A percentile compares a stretch with the other conserved stretches of the same genome.
These are phyloP conservation scores for Camelina hispida DNA, from an alignment of 345 rosid species.

Conservation along the genomic window DNA sequence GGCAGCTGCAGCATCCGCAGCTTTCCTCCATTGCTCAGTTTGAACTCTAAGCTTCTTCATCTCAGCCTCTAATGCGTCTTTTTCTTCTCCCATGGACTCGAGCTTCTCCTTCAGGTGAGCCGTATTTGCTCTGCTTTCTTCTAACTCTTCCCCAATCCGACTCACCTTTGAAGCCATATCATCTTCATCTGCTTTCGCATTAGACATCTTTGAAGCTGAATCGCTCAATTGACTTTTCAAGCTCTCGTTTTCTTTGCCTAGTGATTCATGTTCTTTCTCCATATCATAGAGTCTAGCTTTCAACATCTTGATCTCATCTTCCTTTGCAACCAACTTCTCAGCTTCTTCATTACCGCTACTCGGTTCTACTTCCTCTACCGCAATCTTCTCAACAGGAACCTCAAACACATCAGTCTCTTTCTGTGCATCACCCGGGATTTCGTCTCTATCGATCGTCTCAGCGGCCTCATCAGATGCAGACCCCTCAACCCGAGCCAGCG, in stretches of 20 bases:
- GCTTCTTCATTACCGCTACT: conserved; percentile 31
- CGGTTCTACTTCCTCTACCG: conserved; percentile 41
- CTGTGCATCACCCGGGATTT: conserved; percentile 47
- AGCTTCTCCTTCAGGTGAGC: conserved; percentile 57
- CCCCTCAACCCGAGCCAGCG: conserved; percentile 22
- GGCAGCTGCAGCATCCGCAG: conserved; percentile 94
- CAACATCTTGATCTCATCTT: conserved; percentile 60
- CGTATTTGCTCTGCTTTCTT: conserved; percentile 56
- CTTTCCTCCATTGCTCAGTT: conserved; percentile 97
- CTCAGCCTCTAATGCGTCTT: conserved; percentile 68
- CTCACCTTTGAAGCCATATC: conserved; percentile 53
- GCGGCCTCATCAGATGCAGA: conserved; percentile 38
- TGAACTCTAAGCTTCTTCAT: conserved; percentile 85
- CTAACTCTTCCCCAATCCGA: conserved; percentile 62
- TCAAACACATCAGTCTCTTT: conserved; percentile 78
- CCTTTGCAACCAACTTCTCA: conserved; percentile 51
- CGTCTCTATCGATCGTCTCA: conserved; percentile 48
- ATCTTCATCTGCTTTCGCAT: conserved; percentile 56
- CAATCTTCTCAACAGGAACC: conserved; percentile 59
- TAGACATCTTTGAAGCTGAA: conserved; percentile 46
- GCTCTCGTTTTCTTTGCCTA: conserved; percentile 56
- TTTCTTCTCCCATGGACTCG: conserved; percentile 59
- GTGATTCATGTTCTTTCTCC: conserved; percentile 56
- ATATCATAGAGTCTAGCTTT: conserved; percentile 64
- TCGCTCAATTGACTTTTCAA: conserved; percentile 63